Evolutionary conservation across 345 rosid genomes (phyloP).

Genomic region (Murraya koenigii): DNA sequence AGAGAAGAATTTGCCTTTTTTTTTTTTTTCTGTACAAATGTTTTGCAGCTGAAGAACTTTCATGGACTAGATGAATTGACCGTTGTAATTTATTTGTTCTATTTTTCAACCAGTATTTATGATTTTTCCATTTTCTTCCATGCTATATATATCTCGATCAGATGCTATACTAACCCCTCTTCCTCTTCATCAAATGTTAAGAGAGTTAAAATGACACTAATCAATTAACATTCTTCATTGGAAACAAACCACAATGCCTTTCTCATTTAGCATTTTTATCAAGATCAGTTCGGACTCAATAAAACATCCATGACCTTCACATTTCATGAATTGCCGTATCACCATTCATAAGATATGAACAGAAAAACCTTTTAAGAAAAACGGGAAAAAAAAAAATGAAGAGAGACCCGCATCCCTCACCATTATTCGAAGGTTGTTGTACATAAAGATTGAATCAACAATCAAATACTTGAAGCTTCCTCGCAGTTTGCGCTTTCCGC

Average conservation of each 20-base stretch:
- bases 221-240: no score
- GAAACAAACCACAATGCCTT: no score
- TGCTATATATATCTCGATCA: neutral
- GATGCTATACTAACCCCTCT: neutral
- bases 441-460: no score
- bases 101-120: neutral
- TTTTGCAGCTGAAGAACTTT: slow-evolving; percentile 16
- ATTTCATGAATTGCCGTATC: neutral
- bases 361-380: neutral
- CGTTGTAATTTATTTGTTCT: slow-evolving; percentile 10
- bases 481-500: no score
- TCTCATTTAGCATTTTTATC: neutral
- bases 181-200: neutral
- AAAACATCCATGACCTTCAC: neutral
- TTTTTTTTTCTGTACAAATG: slow-evolving; percentile 25
- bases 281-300: neutral
- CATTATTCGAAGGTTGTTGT: no score
- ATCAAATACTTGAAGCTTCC: no score
- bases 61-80: neutral
- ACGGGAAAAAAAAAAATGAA: no score
- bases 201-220: neutral
- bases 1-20: slow-evolving; percentile 7
- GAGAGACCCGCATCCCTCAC: no score
- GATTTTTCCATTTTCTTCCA: no score
- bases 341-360: neutral